Evolutionary conservation across 169 alveolate genomes (phyloP).

Genomic region (Cryptosporidium parvum): DNA sequence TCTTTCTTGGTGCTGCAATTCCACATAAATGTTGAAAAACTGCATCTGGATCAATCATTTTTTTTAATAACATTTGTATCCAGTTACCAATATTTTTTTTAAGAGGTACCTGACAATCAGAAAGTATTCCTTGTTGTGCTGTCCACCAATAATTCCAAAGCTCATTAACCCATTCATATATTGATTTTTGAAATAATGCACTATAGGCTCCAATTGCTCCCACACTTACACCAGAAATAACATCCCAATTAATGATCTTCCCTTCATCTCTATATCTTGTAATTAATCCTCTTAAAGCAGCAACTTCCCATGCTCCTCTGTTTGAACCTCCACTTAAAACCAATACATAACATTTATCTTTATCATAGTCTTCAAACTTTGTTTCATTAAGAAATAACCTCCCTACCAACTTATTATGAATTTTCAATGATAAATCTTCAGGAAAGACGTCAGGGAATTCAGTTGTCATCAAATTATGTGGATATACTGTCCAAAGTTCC

Average conservation of each 20-base stretch:
- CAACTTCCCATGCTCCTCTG: conserved; percentile 77
- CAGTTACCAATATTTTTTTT: conserved; percentile 65
- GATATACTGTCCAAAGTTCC: conserved; percentile 70
- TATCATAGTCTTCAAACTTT: conserved; percentile 42
- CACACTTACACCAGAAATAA: conserved; percentile 69
- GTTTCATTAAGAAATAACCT: conserved; percentile 14
- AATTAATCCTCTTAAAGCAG: conserved; percentile 56
- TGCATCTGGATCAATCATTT: conserved; percentile 74
- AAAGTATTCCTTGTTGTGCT: conserved; percentile 56
- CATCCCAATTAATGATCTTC: conserved; percentile 60
- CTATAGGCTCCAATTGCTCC: conserved; percentile 76
- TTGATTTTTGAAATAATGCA: conserved; percentile 22
- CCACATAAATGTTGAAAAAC: conserved; percentile 69
- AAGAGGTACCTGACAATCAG: conserved; percentile 70
- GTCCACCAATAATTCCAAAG: conserved; percentile 76
- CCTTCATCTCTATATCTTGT: conserved; percentile 61
- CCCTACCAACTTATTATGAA: conserved; percentile 19
- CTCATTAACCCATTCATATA: conserved; percentile 58
- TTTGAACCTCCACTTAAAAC: conserved; percentile 75
- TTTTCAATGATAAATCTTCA: conserved; percentile 12
- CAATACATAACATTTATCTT: conserved; percentile 44
- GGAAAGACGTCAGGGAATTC: conserved; percentile 60
- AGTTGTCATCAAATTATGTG: conserved; percentile 42
- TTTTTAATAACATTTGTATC: conserved; percentile 62
- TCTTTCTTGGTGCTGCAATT: conserved; percentile 54